A percentile compares a stretch with the other conserved stretches of the same genome.
Conservation (phyloP, 805 yeast genomes). For the Candida sphagnicola region DNA sequence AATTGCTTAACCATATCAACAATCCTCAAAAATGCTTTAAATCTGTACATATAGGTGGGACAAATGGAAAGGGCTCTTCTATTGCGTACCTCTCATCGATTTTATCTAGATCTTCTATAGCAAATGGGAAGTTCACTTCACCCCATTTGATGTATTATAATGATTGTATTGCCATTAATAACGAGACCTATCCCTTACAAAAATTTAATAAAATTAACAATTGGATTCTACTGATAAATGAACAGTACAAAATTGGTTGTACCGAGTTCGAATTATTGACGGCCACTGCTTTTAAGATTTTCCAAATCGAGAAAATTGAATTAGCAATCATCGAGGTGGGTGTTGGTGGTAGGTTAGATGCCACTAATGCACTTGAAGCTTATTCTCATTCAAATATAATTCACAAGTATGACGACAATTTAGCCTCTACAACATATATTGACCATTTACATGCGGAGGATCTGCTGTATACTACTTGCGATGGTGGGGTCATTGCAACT, state of each 20-base stretch:
- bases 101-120: constrained; percentile 43
- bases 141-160: constrained; percentile 76
- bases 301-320: constrained; percentile 54
- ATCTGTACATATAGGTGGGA: constrained; percentile 91
- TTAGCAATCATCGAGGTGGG: constrained; percentile 93
- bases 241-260: constrained; percentile 48
- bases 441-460: no score
- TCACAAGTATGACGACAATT: no score
- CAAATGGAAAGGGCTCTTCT: constrained; percentile 95
- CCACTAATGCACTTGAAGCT: constrained; percentile 69
- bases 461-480: no score
- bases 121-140: constrained; percentile 79
- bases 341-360: constrained; percentile 83
- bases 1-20: constrained; percentile 44
- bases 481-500: constrained; percentile 56
- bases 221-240: constrained; percentile 40
- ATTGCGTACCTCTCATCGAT: constrained; percentile 75
- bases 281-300: constrained; percentile 78
- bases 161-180: constrained; percentile 72
- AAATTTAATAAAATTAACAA: constrained; percentile 45
- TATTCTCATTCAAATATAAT: no score
- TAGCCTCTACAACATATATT: no score
- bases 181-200: constrained; percentile 45
- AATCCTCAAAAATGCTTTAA: constrained; percentile 63
- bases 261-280: constrained; percentile 88